Percentiles rank a stretch among this genome's conserved stretches.
phyloP scores from a whole-genome alignment of 331 rosid species.

The Rhamnella rubrinervis region DNA sequence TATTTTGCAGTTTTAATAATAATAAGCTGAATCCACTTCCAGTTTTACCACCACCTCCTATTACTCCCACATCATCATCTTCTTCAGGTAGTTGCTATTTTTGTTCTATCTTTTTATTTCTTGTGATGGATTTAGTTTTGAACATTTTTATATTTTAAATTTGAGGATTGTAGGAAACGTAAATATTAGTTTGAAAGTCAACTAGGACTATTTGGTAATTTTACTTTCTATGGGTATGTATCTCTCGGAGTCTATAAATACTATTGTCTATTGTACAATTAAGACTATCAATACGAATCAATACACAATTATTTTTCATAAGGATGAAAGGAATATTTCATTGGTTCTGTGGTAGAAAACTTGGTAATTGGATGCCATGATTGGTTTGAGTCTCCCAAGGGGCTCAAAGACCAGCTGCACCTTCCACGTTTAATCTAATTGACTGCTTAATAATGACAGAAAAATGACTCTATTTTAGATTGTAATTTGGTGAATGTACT shows the following conservation, averaged over 20 bases:
- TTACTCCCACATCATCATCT: conserved; percentile 22
- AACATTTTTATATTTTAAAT: neutral
- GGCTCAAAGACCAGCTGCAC: neutral
- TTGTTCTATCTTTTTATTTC: neutral
- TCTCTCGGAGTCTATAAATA: too few species aligned
- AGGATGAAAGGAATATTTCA: neutral
- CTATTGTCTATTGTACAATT: too few species aligned
- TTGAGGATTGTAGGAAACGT: too few species aligned
- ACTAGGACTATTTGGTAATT: too few species aligned
- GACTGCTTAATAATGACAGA: neutral
- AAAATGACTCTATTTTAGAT: too few species aligned
- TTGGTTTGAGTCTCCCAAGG: neutral
- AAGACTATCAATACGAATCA: too few species aligned
- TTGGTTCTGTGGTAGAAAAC: too few species aligned
- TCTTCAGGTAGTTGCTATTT: conserved; percentile 41
- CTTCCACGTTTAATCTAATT: neutral
- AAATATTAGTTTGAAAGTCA: too few species aligned
- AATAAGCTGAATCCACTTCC: conserved; percentile 6
- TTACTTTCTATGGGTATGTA: too few species aligned
- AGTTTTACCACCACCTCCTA: conserved; percentile 24
- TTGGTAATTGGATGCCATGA: neutral
- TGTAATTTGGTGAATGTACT: neutral
- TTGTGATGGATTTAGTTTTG: neutral
- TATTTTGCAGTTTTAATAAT: conserved; percentile 48
- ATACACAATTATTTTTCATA: too few species aligned